phyloP scores from a whole-genome alignment of 2,329 filamentous ascomycete genomes.

The Paecilomyces formosus region DNA sequence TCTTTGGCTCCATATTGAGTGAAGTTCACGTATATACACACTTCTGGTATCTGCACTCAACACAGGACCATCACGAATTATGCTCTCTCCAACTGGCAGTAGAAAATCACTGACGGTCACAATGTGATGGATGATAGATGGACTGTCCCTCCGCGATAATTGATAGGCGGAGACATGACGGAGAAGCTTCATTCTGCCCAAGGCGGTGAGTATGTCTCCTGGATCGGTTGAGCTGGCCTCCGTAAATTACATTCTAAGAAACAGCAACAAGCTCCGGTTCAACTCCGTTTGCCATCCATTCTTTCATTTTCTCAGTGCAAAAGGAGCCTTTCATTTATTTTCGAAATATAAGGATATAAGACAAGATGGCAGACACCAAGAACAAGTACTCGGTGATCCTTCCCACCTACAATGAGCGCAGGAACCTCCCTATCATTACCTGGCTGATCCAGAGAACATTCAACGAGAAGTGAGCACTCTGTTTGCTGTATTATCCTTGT shows the following conservation, averaged over 20 bases:
- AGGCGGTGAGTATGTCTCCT: slow-evolving; percentile 17
- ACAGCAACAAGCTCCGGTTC: slow-evolving; percentile 14
- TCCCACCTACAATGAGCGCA: slow-evolving; percentile 96
- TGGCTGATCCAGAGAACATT: slow-evolving; percentile 93
- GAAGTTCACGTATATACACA: background rate
- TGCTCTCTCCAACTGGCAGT: background rate
- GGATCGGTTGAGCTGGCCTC: slow-evolving; percentile 21
- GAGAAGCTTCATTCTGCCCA: slow-evolving; percentile 16
- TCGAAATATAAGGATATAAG: background rate
- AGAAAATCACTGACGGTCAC: background rate
- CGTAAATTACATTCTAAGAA: slow-evolving; percentile 7
- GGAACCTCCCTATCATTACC: slow-evolving; percentile 90
- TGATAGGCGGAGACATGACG: slow-evolving; percentile 7
- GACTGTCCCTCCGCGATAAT: slow-evolving; percentile 11
- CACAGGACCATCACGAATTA: background rate
- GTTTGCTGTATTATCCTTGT: background rate
- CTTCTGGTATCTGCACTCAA: background rate
- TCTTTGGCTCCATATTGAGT: slow-evolving; percentile 14
- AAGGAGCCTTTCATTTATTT: background rate
- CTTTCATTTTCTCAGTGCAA: background rate
- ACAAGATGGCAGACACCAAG: slow-evolving; percentile 33
- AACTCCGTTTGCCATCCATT: slow-evolving; percentile 1
- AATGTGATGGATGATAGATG: background rate
- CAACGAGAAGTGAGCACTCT: slow-evolving; percentile 63
- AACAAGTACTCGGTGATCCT: slow-evolving; percentile 97